These are phyloP conservation scores for Trichophyton mentagrophytes DNA, from an alignment of 2,329 filamentous ascomycete species.

Conservation along the genomic window DNA sequence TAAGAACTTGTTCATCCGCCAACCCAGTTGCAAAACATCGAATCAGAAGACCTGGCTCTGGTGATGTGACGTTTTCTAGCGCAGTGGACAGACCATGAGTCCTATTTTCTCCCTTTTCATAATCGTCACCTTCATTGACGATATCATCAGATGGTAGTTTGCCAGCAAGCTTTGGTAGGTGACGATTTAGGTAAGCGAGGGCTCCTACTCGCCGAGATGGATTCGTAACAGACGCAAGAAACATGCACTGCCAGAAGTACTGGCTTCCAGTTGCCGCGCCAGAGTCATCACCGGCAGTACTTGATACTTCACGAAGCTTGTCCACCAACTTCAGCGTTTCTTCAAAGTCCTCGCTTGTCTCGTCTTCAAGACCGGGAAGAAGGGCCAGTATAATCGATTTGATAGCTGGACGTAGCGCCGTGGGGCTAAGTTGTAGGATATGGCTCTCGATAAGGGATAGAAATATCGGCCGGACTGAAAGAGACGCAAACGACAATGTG, in stretches of 20 bases:
- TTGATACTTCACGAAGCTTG: conserved; percentile 48
- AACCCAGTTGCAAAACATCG: conserved; percentile 87
- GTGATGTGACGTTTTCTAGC: conserved; percentile 43
- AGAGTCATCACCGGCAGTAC: conserved; percentile 36
- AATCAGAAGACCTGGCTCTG: conserved; percentile 80
- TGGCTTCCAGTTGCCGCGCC: conserved; percentile 48
- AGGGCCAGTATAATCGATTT: conserved; percentile 84
- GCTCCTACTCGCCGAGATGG: conserved; percentile 72
- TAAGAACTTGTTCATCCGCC: conserved; percentile 72
- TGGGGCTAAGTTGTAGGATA: conserved; percentile 58
- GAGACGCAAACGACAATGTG: conserved; percentile 84
- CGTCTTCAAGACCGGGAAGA: conserved; percentile 83
- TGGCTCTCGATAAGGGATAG: conserved; percentile 72
- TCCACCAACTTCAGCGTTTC: conserved; percentile 67
- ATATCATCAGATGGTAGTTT: conserved; percentile 14
- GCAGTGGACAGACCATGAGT: conserved; percentile 23
- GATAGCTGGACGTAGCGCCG: conserved; percentile 67
- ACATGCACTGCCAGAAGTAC: conserved; percentile 98
- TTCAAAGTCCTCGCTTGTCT: conserved; percentile 95
- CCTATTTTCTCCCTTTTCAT: conserved; percentile 14
- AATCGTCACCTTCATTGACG: conserved; percentile 12
- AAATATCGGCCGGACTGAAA: conserved; percentile 76
- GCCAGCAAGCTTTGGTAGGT: conserved; percentile 57
- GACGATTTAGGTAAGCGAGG: conserved; percentile 69
- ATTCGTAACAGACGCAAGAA: conserved; percentile 83